Conservation (phyloP, 176 grass and related monocot species). For the Chrysopogon serrulatus region DNA sequence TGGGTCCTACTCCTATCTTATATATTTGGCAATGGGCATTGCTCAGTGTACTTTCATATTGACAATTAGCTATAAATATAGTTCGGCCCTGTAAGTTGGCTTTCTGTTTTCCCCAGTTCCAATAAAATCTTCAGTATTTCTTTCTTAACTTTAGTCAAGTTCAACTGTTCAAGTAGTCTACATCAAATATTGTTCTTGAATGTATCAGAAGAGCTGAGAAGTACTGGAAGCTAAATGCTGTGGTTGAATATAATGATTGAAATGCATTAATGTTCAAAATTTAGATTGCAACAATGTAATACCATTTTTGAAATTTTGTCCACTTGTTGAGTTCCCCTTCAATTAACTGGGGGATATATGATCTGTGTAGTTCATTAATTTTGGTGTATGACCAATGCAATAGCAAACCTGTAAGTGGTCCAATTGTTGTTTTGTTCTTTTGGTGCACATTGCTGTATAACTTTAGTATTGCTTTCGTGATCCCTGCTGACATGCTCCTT, state of each 20-base stretch:
- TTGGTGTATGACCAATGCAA: not conserved
- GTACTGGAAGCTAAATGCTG: not conserved
- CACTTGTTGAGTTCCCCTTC: not conserved
- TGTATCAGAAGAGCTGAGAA: not conserved
- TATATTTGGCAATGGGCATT: not conserved
- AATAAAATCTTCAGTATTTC: not conserved
- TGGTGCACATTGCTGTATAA: not conserved
- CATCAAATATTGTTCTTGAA: not conserved
- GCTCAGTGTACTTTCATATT: not conserved
- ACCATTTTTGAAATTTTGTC: not conserved
- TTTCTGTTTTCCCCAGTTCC: not conserved
- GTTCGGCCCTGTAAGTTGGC: not conserved
- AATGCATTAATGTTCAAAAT: not conserved
- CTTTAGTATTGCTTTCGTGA: constrained; percentile 14
- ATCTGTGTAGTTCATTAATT: not conserved
- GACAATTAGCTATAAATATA: not conserved
- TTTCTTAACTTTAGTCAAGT: not conserved
- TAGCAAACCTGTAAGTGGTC: not conserved
- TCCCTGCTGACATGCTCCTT: constrained; percentile 26
- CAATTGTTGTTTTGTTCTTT: not conserved
- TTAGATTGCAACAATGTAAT: not conserved
- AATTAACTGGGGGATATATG: not conserved
- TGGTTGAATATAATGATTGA: not conserved
- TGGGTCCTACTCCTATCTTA: not conserved
- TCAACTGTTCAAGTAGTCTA: not conserved